Conservation (phyloP, 495 filamentous ascomycete species). For the Rostrohypoxylon terebratum region DNA sequence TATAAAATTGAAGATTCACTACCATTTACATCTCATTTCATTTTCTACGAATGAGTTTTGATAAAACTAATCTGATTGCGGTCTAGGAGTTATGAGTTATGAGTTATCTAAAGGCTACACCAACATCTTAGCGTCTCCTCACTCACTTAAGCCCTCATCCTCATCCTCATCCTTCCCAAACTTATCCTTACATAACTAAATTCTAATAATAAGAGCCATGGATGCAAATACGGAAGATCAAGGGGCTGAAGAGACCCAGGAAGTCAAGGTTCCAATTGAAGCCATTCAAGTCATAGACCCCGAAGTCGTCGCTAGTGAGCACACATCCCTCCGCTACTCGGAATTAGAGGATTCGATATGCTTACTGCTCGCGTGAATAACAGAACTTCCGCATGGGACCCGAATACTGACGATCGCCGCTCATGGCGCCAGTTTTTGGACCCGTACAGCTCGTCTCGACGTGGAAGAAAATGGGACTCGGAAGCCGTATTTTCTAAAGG, state of each 20-base stretch:
- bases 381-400: constrained; percentile 22
- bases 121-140: constrained; percentile 11
- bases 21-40: neutral
- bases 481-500: constrained; percentile 40
- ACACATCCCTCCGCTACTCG: neutral
- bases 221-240: constrained; percentile 18
- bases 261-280: constrained; percentile 20
- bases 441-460: constrained; percentile 34
- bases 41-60: neutral
- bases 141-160: neutral
- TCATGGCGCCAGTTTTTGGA: constrained; percentile 36
- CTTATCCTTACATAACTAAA: neutral
- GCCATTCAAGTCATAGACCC: constrained; percentile 27
- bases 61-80: neutral
- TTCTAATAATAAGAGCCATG: neutral
- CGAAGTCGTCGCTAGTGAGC: constrained; percentile 22
- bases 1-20: neutral
- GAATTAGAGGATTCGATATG: neutral
- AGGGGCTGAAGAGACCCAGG: neutral
- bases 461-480: constrained; percentile 2
- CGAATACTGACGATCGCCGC: constrained; percentile 1
- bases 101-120: neutral
- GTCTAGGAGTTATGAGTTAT: no score
- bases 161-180: neutral
- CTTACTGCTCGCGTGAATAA: neutral